Base-by-base conservation (phyloP, 192 early-diverging fungal species). In the Dimargaris cristalligena region DNA sequence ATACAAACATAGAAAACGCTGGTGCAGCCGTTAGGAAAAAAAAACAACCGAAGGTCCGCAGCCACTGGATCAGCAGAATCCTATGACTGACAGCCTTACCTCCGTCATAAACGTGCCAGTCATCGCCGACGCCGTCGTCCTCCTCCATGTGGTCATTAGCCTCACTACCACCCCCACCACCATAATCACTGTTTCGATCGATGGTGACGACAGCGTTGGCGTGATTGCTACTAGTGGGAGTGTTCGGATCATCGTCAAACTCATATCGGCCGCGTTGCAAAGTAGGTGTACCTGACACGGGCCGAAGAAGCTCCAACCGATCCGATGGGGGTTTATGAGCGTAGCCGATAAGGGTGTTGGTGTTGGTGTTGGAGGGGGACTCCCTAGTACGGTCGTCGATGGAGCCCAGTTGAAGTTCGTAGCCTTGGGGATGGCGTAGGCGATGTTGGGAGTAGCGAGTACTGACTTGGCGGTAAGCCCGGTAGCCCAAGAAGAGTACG, bases 401-500 rank as follows among this genome's bases (percentile, higher is more conserved):
- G 38, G 38, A 41, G 38, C 8, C 6, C 8, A 6, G 38, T 16
- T 41, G 16, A 16, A 16, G 38, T 41, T 6, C 6, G 38, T 6
- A 41, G 8, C 16, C 6, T 10, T 41, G n/a, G 38, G 6, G 6
- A 41, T 6, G 38, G 38, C 38, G 38, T 41, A 41, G 38, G 38
- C 38, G 57, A 55, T 4, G 20, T 22, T n/a, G n/a, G n/a, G n/a
- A n/a, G n/a, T n/a, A n/a, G n/a, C n/a, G n/a, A n/a, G n/a, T n/a
- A n/a, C n/a, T n/a, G n/a, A n/a, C n/a, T n/a, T n/a, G n/a, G n/a
- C n/a, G n/a, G n/a, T n/a, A n/a, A n/a, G n/a, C n/a, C n/a, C n/a
- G n/a, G n/a, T n/a, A n/a, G n/a, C n/a, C 28, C 2, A 68, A 28
- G 0, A 46, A 44, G 14, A 60, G 1, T 0, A 71, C 6, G 13